Percentiles rank a stretch among this genome's conserved stretches.
Conservation (phyloP, 2,329 filamentous ascomycete species). For the Cladosporium phlei region DNA sequence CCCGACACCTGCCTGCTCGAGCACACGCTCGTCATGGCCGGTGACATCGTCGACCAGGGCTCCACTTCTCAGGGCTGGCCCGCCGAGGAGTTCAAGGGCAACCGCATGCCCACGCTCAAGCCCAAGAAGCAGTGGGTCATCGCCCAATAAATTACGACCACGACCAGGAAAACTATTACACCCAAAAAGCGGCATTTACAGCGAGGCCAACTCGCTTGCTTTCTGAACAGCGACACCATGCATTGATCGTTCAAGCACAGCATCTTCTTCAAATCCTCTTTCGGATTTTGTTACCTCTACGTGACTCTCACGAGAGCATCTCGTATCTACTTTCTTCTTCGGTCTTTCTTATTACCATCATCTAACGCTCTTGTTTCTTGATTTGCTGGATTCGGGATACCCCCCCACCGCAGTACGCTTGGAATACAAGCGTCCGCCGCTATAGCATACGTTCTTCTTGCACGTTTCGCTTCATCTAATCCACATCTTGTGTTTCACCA, state of each 20-base stretch:
- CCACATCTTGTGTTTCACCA: not conserved
- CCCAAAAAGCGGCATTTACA: not conserved
- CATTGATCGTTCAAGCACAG: constrained; percentile 9
- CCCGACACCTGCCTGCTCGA: constrained; percentile 52
- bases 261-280: too few relatives aligned
- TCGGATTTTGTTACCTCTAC: too few relatives aligned
- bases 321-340: too few relatives aligned
- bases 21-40: constrained; percentile 55
- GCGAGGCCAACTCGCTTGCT: not conserved
- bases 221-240: not conserved
- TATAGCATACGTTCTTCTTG: not conserved
- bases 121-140: constrained; percentile 17
- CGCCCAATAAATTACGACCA: constrained; percentile 3
- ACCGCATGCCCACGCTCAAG: constrained; percentile 26
- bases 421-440: too few relatives aligned
- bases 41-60: constrained; percentile 50
- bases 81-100: constrained; percentile 38
- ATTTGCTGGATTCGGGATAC: too few relatives aligned
- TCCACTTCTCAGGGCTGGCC: constrained; percentile 55
- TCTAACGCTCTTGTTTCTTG: too few relatives aligned
- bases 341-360: too few relatives aligned
- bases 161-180: not conserved
- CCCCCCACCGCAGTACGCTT: too few relatives aligned
- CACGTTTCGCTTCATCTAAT: not conserved
- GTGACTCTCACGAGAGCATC: too few relatives aligned